phyloP scores from a whole-genome alignment of 192 early-diverging fungal genomes.

The Coemansia sp. region DNA sequence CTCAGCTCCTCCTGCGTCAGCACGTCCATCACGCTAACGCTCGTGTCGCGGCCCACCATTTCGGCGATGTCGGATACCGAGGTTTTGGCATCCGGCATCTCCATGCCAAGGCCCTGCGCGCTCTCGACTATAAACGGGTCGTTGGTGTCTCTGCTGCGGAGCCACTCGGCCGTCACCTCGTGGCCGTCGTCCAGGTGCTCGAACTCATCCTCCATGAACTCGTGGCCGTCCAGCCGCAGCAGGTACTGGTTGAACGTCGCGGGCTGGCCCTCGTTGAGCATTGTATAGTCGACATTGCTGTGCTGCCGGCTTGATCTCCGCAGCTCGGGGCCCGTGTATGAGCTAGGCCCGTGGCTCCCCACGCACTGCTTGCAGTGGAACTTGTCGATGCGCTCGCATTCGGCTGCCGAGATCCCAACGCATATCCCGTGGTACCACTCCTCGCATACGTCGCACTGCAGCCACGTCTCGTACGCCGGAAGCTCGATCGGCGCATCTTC shows the following conservation, averaged over 20 bases:
- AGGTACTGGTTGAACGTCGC: conserved; percentile 81
- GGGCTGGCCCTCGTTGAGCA: conserved; percentile 72
- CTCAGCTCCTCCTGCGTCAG: conserved; percentile 78
- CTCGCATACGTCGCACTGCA: conserved; percentile 66
- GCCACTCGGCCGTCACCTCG: conserved; percentile 67
- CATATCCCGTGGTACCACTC: conserved; percentile 69
- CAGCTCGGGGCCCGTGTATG: conserved; percentile 46
- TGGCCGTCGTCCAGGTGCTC: conserved; percentile 58
- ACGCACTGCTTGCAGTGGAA: conserved; percentile 64
- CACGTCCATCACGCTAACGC: conserved; percentile 90
- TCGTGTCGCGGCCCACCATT: conserved; percentile 59
- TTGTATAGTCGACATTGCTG: conserved; percentile 75
- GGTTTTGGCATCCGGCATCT: conserved; percentile 64
- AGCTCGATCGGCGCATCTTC: conserved; percentile 47
- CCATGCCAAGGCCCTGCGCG: conserved; percentile 74
- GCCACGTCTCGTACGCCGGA: conserved; percentile 58
- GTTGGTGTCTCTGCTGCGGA: conserved; percentile 60
- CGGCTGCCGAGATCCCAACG: conserved; percentile 54
- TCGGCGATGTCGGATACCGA: conserved; percentile 63
- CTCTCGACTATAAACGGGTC: conserved; percentile 72
- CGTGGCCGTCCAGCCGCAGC: conserved; percentile 66
- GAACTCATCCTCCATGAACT: conserved; percentile 69
- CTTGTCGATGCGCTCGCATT: conserved; percentile 61
- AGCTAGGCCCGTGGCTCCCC: conserved; percentile 58
- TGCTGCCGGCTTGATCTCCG: conserved; percentile 62